These are phyloP conservation scores for Perilla frutescens DNA, from an alignment of 257 asterid species.

Conservation along the genomic window DNA sequence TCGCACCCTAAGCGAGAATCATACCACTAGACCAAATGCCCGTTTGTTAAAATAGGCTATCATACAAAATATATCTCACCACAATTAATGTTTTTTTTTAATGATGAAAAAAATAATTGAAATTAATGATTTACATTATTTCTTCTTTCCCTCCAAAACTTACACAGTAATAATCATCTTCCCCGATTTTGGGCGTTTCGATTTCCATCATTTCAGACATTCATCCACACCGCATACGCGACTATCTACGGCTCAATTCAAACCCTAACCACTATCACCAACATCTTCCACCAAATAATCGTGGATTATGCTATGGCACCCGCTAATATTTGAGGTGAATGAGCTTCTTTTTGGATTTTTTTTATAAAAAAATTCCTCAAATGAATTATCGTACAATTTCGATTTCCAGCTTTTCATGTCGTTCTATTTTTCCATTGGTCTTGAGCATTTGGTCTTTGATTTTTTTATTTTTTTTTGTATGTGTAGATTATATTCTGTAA, in stretches of 20 bases:
- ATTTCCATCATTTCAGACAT: constrained; percentile 21
- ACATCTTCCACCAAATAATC: background rate
- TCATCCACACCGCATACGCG: constrained; percentile 17
- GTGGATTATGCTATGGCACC: constrained; percentile 10
- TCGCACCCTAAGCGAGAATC: constrained; percentile 95
- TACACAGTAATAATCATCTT: constrained; percentile 31
- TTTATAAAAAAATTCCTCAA: background rate
- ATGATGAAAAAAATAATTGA: too few relatives aligned
- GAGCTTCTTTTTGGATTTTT: background rate
- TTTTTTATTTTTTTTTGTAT: background rate
- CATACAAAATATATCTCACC: too few relatives aligned
- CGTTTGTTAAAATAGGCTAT: background rate
- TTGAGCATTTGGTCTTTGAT: background rate
- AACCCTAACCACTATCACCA: constrained; percentile 38
- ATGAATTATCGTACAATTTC: background rate
- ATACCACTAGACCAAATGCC: constrained; percentile 96
- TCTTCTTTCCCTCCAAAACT: constrained; percentile 47
- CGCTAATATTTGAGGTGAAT: constrained; percentile 36
- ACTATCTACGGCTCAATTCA: background rate
- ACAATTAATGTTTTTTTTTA: too few relatives aligned
- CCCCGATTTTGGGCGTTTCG: constrained; percentile 31
- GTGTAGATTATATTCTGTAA: background rate
- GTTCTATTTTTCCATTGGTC: background rate
- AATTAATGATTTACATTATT: background rate
- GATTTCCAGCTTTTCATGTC: background rate